A percentile compares a stretch with the other conserved stretches of the same genome.
Conservation (phyloP, 1,284 basidiomycete genomes). For the Cryptococcus amylolentus region DNA sequence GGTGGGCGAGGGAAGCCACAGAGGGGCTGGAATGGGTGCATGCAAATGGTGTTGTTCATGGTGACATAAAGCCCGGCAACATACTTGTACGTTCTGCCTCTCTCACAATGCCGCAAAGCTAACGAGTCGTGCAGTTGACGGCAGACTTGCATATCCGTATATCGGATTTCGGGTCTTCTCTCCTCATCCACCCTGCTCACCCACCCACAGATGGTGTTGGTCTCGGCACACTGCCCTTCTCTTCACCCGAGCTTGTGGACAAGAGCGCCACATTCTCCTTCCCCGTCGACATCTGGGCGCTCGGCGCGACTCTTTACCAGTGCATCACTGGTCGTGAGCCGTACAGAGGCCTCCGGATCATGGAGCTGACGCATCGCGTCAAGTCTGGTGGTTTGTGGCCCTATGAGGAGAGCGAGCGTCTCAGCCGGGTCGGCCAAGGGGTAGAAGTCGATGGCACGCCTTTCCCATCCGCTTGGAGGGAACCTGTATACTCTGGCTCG, state of each 20-base stretch:
- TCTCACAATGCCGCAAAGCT: not conserved
- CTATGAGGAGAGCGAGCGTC: slow-evolving; percentile 48
- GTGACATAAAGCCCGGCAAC: slow-evolving; percentile 52
- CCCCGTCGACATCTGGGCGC: slow-evolving; percentile 53
- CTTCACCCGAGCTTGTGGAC: slow-evolving; percentile 53
- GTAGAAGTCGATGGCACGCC: slow-evolving; percentile 19
- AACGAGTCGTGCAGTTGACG: slow-evolving; percentile 40
- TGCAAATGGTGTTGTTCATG: slow-evolving; percentile 50
- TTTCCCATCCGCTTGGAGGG: slow-evolving; percentile 38
- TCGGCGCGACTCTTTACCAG: slow-evolving; percentile 53
- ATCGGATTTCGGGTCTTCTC: slow-evolving; percentile 53
- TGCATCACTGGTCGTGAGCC: slow-evolving; percentile 53
- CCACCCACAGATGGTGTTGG: slow-evolving; percentile 51
- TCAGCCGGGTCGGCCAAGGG: slow-evolving; percentile 29
- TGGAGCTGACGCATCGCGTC: slow-evolving; percentile 53
- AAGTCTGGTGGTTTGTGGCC: slow-evolving; percentile 51
- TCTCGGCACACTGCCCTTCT: slow-evolving; percentile 54
- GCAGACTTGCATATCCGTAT: slow-evolving; percentile 46
- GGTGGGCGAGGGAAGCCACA: slow-evolving; percentile 48
- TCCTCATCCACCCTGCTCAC: slow-evolving; percentile 48
- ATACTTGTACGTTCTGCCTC: slow-evolving; percentile 34
- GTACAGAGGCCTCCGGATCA: slow-evolving; percentile 46
- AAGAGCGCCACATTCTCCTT: slow-evolving; percentile 49
- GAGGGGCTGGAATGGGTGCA: slow-evolving; percentile 51
- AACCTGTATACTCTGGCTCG: not conserved